Evolutionary conservation across 192 early-diverging fungal species (phyloP).

Genomic region (Backusella parvicylindrica): DNA sequence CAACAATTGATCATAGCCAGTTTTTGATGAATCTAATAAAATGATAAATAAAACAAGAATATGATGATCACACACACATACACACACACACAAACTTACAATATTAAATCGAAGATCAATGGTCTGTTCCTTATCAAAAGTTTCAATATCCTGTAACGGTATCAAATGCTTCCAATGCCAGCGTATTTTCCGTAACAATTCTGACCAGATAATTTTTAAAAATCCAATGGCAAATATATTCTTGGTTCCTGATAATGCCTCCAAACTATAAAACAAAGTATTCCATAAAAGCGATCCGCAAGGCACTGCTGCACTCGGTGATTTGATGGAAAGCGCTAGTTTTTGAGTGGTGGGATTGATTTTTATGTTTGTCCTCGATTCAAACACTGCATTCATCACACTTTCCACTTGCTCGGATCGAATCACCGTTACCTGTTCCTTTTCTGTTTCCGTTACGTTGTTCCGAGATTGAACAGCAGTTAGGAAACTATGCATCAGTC

Average conservation of each 20-base stretch:
- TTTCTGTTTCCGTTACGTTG: no score
- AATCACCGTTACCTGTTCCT: not conserved
- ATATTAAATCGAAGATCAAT: constrained; percentile 66
- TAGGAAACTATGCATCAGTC: not conserved
- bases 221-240: constrained; percentile 52
- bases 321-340: constrained; percentile 35
- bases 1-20: constrained; percentile 83
- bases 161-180: constrained; percentile 61
- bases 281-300: constrained; percentile 53
- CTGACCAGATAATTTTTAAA: constrained; percentile 66
- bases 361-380: not conserved
- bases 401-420: constrained; percentile 45
- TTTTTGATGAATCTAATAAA: constrained; percentile 42
- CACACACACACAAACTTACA: constrained; percentile 10
- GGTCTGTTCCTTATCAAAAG: constrained; percentile 6
- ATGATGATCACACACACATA: not conserved
- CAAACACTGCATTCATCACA: constrained; percentile 38
- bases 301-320: constrained; percentile 34
- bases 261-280: constrained; percentile 42
- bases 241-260: constrained; percentile 31
- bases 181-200: constrained; percentile 55
- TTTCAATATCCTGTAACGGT: constrained; percentile 47
- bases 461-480: not conserved
- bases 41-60: not conserved
- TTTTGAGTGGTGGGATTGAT: constrained; percentile 12